A percentile compares a stretch with the other conserved stretches of the same genome.
Evolutionary conservation across 495 filamentous ascomycete genomes (phyloP).

Genomic region (Aspergillus homomorphus): DNA sequence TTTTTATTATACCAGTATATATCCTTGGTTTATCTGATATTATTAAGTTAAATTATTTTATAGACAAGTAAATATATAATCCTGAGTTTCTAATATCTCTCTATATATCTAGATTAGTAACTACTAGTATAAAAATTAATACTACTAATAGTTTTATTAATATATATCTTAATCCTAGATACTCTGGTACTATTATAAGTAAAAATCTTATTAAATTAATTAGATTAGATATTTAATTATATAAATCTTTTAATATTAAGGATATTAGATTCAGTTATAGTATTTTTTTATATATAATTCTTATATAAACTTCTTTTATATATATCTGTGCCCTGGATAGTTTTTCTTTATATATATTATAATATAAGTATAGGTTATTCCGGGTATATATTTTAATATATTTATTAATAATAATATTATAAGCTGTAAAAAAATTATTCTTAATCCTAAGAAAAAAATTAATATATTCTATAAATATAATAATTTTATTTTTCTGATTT

Average conservation of each 20-base stretch:
- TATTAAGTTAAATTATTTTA: background rate
- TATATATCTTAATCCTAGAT: background rate
- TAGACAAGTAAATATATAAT: background rate
- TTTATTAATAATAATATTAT: background rate
- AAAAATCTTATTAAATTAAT: background rate
- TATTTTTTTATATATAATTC: background rate
- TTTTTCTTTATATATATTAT: background rate
- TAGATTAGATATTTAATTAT: background rate
- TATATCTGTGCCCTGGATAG: background rate
- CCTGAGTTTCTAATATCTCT: background rate
- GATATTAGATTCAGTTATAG: background rate
- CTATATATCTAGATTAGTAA: background rate
- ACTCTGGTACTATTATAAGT: background rate
- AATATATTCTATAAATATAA: background rate
- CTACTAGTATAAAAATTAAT: background rate
- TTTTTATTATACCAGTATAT: no score
- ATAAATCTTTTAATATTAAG: background rate
- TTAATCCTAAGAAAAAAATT: background rate
- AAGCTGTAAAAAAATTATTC: background rate
- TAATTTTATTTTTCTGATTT: background rate
- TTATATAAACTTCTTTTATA: background rate
- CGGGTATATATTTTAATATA: background rate
- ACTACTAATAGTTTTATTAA: background rate
- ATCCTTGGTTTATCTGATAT: background rate
- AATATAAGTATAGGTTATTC: background rate